Conservation (phyloP, 2,329 filamentous ascomycete genomes). For the Cordyceps tenuipes region DNA sequence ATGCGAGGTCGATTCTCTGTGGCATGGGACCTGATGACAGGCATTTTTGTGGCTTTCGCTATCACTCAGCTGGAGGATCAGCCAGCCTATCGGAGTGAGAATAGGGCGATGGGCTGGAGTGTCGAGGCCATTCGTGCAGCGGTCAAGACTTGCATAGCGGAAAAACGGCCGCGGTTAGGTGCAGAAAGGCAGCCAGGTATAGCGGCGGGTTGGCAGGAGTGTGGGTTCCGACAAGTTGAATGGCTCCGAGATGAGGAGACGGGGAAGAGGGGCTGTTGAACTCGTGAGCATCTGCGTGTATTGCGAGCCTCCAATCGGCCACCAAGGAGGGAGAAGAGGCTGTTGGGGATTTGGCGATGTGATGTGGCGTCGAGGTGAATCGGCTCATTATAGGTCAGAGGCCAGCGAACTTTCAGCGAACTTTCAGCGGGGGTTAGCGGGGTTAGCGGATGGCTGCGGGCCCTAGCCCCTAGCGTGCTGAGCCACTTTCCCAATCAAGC, state of each 20-base stretch:
- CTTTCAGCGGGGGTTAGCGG: too few species aligned
- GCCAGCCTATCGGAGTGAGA: not conserved
- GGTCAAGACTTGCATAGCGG: not conserved
- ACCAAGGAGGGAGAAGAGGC: not conserved
- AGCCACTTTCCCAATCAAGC: too few species aligned
- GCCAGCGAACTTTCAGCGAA: not conserved
- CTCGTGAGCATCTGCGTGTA: not conserved
- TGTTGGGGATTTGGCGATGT: not conserved
- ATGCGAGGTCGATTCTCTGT: not conserved
- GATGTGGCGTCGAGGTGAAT: conserved; percentile 7
- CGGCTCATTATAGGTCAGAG: not conserved
- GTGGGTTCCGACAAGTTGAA: not conserved
- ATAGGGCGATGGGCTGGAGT: not conserved
- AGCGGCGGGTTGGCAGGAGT: not conserved
- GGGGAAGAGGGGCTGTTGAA: not conserved
- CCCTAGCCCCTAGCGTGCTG: not conserved
- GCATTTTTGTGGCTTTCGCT: not conserved
- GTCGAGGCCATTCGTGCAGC: not conserved
- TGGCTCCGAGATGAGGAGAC: not conserved
- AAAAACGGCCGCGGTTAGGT: not conserved
- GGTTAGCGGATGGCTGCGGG: not conserved
- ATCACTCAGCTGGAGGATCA: not conserved
- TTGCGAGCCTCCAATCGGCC: not conserved
- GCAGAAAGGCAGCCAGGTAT: not conserved
- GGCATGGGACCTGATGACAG: not conserved